Base-by-base conservation (phyloP, 2,329 filamentous ascomycete species). In the Trichoderma atrobrunneum region DNA sequence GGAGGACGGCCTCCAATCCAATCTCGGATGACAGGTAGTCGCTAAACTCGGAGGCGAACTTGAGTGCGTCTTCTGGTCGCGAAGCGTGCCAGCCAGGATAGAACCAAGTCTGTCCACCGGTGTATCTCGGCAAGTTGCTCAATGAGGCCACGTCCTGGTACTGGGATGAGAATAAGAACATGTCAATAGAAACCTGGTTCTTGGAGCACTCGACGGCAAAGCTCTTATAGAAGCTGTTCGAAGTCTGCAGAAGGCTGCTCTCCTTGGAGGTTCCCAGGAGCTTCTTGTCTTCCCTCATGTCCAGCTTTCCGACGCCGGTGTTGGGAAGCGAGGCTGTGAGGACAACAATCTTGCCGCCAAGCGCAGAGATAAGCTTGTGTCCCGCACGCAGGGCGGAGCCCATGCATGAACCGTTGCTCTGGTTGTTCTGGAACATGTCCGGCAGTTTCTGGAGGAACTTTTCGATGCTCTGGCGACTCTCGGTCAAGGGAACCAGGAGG, bases 131-230 rank as follows among this genome's bases (percentile, higher is more conserved):
- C 63, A 99, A 87, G 81, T 98, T 98, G 86, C 94, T 97, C 69
- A 99, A 87, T 36, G 95, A 97, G 6, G 96, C 96, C 66, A 99
- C 96, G 80, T 99, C 96, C 82, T 98, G 96, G 81, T 99, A 98
- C 80, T 96, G 93, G 18, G 94, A 95, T 5, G 93, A 96, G 84
- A 97, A 98, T 65, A 98, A 86, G 85, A 98, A 98, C 95, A 98
- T 98, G 81, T 98, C 95, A 76, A 99, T 94, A 0, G 95, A 98
- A 32, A 99, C 96, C 82, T 99, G 96, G 76, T 97, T 97, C 86
- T 99, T 99, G 48, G 95, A 98, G 83, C 96, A 99, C 81, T 99
- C 96, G 3, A 99, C 96, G 0, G 96, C 96, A 78, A 99, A 99
- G 78, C 93, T 97, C 87, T 99, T 99, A 88, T 98, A 99, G 83